These are phyloP conservation scores for Abelmoschus esculentus DNA, from an alignment of 345 rosid species.

Conservation along the genomic window DNA sequence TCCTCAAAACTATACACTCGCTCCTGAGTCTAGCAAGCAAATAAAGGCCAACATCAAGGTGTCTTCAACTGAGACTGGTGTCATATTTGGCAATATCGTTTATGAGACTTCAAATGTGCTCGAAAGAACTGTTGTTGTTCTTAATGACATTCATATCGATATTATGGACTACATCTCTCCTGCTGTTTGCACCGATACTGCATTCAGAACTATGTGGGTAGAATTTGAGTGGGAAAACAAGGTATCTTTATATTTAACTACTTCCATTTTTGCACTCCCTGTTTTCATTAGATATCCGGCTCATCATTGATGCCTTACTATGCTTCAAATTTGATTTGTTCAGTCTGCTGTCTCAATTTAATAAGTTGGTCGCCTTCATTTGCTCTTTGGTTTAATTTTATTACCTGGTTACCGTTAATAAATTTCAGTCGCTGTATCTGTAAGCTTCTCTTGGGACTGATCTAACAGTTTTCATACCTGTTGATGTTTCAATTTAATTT, in stretches of 20 bases:
- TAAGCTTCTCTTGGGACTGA: background rate
- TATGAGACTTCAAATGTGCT: constrained; percentile 89
- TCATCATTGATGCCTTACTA: background rate
- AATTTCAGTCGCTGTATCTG: background rate
- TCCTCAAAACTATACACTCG: constrained; percentile 91
- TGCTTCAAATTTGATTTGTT: background rate
- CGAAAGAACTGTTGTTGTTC: constrained; percentile 81
- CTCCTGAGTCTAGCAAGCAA: constrained; percentile 90
- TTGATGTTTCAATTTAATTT: background rate
- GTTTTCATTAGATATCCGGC: background rate
- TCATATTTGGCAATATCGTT: constrained; percentile 92
- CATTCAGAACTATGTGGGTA: constrained; percentile 96
- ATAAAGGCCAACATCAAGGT: constrained; percentile 99
- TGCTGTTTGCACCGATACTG: constrained; percentile 76
- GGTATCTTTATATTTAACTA: constrained; percentile 32
- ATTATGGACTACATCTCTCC: constrained; percentile 98
- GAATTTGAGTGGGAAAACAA: constrained; percentile 99
- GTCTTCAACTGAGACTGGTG: constrained; percentile 97
- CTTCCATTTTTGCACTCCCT: background rate
- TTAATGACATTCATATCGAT: constrained; percentile 89
- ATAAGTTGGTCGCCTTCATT: background rate
- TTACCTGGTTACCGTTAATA: background rate
- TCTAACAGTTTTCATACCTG: background rate
- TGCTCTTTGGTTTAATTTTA: background rate
- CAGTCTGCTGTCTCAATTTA: background rate